Percentiles rank a stretch among this genome's conserved stretches.
Evolutionary conservation across 164 flowering plant genomes (phyloP).

Genomic region (Aristolochia contorta): DNA sequence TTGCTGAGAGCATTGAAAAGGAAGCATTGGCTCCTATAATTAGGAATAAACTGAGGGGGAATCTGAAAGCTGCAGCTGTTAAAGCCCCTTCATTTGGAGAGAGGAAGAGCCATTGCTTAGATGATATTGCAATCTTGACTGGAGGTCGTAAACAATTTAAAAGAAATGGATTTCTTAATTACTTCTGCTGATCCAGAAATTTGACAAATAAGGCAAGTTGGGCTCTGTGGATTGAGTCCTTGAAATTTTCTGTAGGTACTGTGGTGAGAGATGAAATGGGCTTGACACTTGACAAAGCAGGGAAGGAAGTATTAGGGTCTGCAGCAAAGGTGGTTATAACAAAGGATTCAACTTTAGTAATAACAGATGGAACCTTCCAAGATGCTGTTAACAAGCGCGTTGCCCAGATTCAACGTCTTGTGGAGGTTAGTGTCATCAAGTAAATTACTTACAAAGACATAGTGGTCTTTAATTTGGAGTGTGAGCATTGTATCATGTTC

Average conservation of each 20-base stretch:
- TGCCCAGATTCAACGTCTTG: slow-evolving; percentile 46
- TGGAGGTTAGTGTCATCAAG: slow-evolving; percentile 36
- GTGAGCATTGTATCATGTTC: not conserved
- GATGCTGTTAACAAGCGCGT: slow-evolving; percentile 63
- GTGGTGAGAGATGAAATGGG: slow-evolving; percentile 85
- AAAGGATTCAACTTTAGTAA: slow-evolving; percentile 70
- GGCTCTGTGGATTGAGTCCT: not conserved
- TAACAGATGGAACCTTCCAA: slow-evolving; percentile 75
- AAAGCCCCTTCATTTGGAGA: slow-evolving; percentile 92
- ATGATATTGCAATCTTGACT: slow-evolving; percentile 84
- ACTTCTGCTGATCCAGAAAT: too few relatives aligned
- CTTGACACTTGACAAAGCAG: slow-evolving; percentile 51
- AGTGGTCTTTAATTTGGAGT: too few relatives aligned
- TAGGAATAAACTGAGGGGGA: slow-evolving; percentile 72
- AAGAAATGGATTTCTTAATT: not conserved
- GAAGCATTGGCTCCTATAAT: slow-evolving; percentile 78
- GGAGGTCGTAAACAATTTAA: slow-evolving; percentile 44
- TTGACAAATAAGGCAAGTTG: too few relatives aligned
- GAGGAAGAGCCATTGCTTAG: slow-evolving; percentile 81
- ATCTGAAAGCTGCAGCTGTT: slow-evolving; percentile 67
- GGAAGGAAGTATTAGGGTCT: slow-evolving; percentile 60
- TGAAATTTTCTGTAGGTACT: slow-evolving; percentile 37
- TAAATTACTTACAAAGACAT: too few relatives aligned
- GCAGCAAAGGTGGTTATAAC: slow-evolving; percentile 71
- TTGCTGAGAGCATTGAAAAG: slow-evolving; percentile 78